phyloP scores from a whole-genome alignment of 1,284 basidiomycete genomes.

The Cryptococcus sp. region DNA sequence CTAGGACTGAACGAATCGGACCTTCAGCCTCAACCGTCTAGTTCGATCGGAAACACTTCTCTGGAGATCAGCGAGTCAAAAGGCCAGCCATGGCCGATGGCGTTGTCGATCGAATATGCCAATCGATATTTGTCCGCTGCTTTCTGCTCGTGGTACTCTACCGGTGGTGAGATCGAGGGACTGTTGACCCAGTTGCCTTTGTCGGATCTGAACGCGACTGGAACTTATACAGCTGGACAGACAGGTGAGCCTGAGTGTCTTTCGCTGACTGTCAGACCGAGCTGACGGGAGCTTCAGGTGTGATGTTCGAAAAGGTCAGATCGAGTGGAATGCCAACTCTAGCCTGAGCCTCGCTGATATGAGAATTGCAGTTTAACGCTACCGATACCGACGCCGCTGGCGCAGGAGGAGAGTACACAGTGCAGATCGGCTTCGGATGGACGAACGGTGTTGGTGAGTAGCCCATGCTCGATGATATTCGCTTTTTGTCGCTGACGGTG shows the following conservation, averaged over 20 bases:
- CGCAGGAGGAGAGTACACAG: conserved; percentile 77
- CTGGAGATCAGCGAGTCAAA: conserved; percentile 39
- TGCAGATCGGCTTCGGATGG: conserved; percentile 64
- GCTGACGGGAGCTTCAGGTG: conserved; percentile 27
- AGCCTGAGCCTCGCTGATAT: not conserved
- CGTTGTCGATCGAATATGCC: conserved; percentile 62
- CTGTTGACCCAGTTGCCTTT: conserved; percentile 69
- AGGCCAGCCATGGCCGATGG: conserved; percentile 56
- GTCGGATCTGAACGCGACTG: conserved; percentile 71
- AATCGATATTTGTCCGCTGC: conserved; percentile 69
- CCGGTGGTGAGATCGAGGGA: conserved; percentile 74
- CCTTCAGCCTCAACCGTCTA: conserved; percentile 67
- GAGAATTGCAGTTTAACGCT: conserved; percentile 47
- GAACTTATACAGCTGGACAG: conserved; percentile 47
- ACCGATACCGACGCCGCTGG: conserved; percentile 80
- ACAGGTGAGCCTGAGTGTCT: conserved; percentile 15
- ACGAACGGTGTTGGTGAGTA: conserved; percentile 71
- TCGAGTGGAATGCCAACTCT: not conserved
- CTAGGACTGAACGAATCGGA: conserved; percentile 66
- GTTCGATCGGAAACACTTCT: conserved; percentile 58
- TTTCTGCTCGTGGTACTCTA: conserved; percentile 81
- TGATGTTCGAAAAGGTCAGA: conserved; percentile 83
- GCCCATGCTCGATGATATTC: not conserved
- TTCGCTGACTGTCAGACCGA: not conserved
- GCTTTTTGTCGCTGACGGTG: not conserved